Evolutionary conservation across 2,329 filamentous ascomycete species (phyloP).

Genomic region (Ambrosiella xylebori): DNA sequence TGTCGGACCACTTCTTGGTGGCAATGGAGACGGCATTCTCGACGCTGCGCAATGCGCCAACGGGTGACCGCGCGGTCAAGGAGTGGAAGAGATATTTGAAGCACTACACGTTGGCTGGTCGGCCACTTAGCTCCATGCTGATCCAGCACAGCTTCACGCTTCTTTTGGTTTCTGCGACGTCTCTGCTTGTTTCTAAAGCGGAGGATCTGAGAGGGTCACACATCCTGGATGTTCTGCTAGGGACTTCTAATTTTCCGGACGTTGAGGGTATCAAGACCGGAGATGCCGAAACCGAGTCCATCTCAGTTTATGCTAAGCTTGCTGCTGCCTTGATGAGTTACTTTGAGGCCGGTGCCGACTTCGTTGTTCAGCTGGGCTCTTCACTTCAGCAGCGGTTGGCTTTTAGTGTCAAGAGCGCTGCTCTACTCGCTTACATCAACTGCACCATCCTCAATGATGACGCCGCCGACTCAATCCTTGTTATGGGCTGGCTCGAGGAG

Average conservation of each 20-base stretch:
- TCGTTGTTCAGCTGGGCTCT: conserved; percentile 61
- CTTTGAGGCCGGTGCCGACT: conserved; percentile 78
- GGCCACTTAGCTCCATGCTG: conserved; percentile 80
- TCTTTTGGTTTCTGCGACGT: conserved; percentile 62
- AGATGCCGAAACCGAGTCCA: conserved; percentile 34
- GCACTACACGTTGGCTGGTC: conserved; percentile 62
- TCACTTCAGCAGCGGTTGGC: conserved; percentile 74
- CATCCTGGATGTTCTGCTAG: conserved; percentile 58
- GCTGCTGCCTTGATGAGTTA: conserved; percentile 70
- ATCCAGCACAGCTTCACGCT: conserved; percentile 78
- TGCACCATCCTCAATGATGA: conserved; percentile 72
- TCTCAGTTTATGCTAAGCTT: conserved; percentile 51
- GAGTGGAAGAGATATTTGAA: conserved; percentile 81
- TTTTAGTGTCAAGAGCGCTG: conserved; percentile 68
- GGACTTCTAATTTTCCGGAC: conserved; percentile 25
- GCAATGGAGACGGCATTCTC: conserved; percentile 81
- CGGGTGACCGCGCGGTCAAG: conserved; percentile 45
- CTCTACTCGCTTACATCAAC: conserved; percentile 68
- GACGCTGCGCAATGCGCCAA: conserved; percentile 65
- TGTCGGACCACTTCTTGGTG: conserved; percentile 73
- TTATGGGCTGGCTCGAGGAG: conserved; percentile 75
- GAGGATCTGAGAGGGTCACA: conserved; percentile 42
- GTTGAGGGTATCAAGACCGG: conserved; percentile 14
- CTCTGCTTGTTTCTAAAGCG: conserved; percentile 49
- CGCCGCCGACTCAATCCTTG: conserved; percentile 56